phyloP scores from a whole-genome alignment of 2,329 filamentous ascomycete genomes.

The Leptographium radiaticola region DNA sequence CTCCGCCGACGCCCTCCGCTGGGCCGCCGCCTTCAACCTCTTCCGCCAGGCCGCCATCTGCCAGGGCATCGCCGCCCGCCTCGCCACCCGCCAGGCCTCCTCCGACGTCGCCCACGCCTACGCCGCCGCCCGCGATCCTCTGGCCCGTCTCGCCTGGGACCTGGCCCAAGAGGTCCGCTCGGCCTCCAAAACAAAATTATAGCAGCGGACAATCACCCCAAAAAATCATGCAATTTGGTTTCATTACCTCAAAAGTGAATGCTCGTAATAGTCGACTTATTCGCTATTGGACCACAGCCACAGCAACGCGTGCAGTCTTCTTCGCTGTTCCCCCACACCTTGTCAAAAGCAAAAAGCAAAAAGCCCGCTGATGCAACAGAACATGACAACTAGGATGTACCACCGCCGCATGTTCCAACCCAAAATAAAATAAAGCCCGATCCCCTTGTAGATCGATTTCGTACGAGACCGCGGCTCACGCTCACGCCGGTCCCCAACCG shows the following conservation, averaged over 20 bases:
- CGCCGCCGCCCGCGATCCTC: conserved; percentile 52
- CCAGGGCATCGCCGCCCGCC: conserved; percentile 86
- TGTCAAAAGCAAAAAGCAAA: neutral
- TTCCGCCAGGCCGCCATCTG: conserved; percentile 49
- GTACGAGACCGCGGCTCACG: neutral
- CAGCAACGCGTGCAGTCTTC: neutral
- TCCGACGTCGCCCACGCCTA: conserved; percentile 69
- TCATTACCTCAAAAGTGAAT: too few relatives aligned
- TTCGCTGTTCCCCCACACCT: neutral
- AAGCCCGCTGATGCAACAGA: neutral
- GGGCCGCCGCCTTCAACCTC: conserved; percentile 49
- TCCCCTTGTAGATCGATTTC: neutral
- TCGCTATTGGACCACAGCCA: too few relatives aligned
- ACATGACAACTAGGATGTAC: neutral
- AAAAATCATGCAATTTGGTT: neutral
- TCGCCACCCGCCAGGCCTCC: conserved; percentile 77
- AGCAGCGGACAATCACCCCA: too few relatives aligned
- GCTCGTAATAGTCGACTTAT: too few relatives aligned
- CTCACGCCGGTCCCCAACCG: neutral
- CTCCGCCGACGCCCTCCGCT: conserved; percentile 35
- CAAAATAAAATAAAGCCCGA: too few relatives aligned
- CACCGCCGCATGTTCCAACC: neutral
- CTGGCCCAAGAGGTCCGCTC: conserved; percentile 39
- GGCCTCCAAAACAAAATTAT: neutral
- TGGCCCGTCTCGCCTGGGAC: conserved; percentile 69